Base-by-base conservation (phyloP, 2,329 filamentous ascomycete genomes). In the Arachnopeziza araneosa region DNA sequence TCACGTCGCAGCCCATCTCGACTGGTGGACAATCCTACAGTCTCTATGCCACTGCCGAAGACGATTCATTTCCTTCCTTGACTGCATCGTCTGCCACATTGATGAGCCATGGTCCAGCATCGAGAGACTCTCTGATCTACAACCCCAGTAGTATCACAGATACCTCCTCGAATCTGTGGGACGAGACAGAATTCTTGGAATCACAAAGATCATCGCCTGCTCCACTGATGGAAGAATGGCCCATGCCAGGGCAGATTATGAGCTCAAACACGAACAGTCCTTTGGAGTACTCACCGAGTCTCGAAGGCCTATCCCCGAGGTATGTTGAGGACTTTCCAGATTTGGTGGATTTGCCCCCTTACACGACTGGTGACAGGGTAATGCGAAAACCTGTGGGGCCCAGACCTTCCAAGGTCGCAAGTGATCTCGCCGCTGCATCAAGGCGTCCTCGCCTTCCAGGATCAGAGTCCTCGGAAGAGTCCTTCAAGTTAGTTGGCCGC, bases 271-370 rank as follows among this genome's bases (percentile, higher is more conserved):
- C 63, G 24, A 68, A 65, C 49, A 69, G 66, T 62, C 69, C 71
- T 50, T 62, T 67, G 52, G 64, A 69, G n/a, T 68, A 69, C 61
- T 69, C 68, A 14, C 67, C 69, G 53, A 67, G 56, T 61, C 52
- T 69, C 49, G 68, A 68, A 65, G 62, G 60, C 54, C 52, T 66
- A 52, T 72, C 70, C 55, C 70, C 70, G n/a, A 70, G 64, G 66
- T 72, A 70, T 64, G 66, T 69, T 60, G 60, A 66, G 62, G 67
- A 71, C 52, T 62, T 55, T 63, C 60, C 61, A 64, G 65, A 69
- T 62, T 63, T 68, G 58, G 58, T 68, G 65, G 66, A 69, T 59
- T 60, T 64, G 53, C 62, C 66, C 62, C 65, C 67, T 70, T 69
- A 70, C 65, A 61, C 64, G 63, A 64, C 59, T 63, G 64, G 62